A percentile compares a stretch with the other conserved stretches of the same genome.
Conservation (phyloP, 1,284 basidiomycete genomes). For the Ceratobasidium sp. region DNA sequence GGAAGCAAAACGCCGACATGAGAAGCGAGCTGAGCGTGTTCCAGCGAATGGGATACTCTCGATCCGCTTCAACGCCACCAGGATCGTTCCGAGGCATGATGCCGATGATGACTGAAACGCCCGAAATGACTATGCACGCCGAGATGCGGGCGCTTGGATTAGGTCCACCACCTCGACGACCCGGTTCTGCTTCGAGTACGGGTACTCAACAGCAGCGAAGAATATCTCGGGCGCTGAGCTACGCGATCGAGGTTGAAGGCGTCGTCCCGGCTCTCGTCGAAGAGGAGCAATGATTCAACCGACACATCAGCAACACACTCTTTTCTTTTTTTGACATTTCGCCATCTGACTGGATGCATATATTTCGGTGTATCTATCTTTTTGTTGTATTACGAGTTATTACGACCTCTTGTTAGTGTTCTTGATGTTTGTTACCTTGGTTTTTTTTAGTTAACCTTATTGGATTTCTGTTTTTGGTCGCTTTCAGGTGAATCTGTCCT, state of each 20-base stretch:
- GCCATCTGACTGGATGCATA: neutral
- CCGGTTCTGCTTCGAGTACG: neutral
- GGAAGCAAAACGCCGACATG: neutral
- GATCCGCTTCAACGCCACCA: constrained; percentile 31
- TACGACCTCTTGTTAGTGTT: constrained; percentile 2
- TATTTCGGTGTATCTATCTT: constrained; percentile 32
- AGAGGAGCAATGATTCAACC: constrained; percentile 1
- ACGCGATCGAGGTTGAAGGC: constrained; percentile 32
- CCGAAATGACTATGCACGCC: neutral
- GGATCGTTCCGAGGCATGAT: constrained; percentile 1
- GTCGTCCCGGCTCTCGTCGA: constrained; percentile 9
- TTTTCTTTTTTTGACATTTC: neutral
- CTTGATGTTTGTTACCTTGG: neutral
- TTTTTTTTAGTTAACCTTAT: constrained; percentile 30
- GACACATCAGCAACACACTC: neutral
- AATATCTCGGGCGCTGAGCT: constrained; percentile 36
- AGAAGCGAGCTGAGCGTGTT: constrained; percentile 22
- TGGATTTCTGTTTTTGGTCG: constrained; percentile 19
- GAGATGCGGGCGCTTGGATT: constrained; percentile 40
- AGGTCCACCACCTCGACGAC: constrained; percentile 18
- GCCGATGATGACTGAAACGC: neutral
- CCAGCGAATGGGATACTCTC: constrained; percentile 9
- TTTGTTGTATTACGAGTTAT: constrained; percentile 38
- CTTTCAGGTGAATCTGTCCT: neutral
- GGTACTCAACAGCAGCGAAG: constrained; percentile 3